These are phyloP conservation scores for Boletales sp. DNA, from an alignment of 768 basidiomycete species.

Conservation along the genomic window DNA sequence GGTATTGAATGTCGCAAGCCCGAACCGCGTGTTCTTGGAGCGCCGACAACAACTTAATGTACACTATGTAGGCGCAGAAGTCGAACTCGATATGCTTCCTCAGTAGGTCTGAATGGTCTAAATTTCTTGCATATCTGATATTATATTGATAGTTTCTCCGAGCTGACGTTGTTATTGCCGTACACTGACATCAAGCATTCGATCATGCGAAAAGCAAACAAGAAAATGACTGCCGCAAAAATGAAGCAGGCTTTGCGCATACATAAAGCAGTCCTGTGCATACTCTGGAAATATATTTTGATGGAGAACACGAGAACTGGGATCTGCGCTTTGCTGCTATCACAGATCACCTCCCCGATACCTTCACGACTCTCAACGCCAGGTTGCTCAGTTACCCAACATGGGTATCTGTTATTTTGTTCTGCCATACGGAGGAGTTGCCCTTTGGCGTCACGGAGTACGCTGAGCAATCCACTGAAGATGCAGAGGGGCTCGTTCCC, in stretches of 20 bases:
- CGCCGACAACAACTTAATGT: slow-evolving; percentile 29
- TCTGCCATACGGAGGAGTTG: slow-evolving; percentile 23
- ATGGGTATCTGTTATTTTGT: slow-evolving; percentile 37
- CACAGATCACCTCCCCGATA: slow-evolving; percentile 32
- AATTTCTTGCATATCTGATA: background rate
- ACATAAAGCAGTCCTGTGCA: slow-evolving; percentile 35
- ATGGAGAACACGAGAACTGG: slow-evolving; percentile 26
- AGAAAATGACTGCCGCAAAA: slow-evolving; percentile 30
- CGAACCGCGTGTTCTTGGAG: slow-evolving; percentile 16
- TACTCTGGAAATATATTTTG: slow-evolving; percentile 35
- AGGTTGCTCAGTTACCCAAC: slow-evolving; percentile 34
- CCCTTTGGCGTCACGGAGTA: slow-evolving; percentile 37
- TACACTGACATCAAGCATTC: slow-evolving; percentile 41
- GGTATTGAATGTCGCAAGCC: slow-evolving; percentile 30
- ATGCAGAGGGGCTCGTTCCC: slow-evolving; percentile 27
- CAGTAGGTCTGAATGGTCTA: slow-evolving; percentile 27
- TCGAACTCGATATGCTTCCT: slow-evolving; percentile 39
- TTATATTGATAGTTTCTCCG: slow-evolving; percentile 36
- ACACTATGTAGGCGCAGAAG: slow-evolving; percentile 39
- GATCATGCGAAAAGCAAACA: slow-evolving; percentile 30
- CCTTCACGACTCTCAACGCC: slow-evolving; percentile 40
- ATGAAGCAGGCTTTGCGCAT: slow-evolving; percentile 29
- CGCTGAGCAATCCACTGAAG: slow-evolving; percentile 34
- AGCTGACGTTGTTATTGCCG: slow-evolving; percentile 43
- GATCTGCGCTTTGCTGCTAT: slow-evolving; percentile 21